A percentile compares a stretch with the other conserved stretches of the same genome.
These are phyloP conservation scores for Leptomonas seymouri DNA, from an alignment of 208 protist species.

Conservation along the genomic window DNA sequence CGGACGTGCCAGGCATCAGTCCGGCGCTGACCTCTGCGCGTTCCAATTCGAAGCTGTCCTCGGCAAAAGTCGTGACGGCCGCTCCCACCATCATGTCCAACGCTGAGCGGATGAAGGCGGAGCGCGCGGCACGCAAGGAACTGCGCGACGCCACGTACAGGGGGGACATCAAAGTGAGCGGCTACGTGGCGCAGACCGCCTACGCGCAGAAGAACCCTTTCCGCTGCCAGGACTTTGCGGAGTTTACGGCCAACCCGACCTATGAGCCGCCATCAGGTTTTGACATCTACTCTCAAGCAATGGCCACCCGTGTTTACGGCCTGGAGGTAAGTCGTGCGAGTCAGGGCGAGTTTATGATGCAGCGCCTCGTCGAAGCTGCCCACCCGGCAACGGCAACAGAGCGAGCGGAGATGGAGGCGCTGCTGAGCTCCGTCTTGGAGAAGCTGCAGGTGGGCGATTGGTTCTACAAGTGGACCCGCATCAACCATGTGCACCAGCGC, in stretches of 20 bases:
- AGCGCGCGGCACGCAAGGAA: constrained; percentile 15
- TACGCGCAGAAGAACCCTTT: constrained; percentile 80
- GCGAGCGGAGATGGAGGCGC: constrained; percentile 20
- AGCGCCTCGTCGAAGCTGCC: constrained; percentile 37
- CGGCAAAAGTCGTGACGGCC: constrained; percentile 6
- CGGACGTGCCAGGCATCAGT: constrained; percentile 9
- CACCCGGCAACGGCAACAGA: constrained; percentile 32
- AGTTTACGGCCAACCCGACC: constrained; percentile 58
- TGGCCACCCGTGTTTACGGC: constrained; percentile 32
- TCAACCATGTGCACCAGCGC: constrained; percentile 59
- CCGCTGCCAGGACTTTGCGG: constrained; percentile 66
- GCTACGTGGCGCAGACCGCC: constrained; percentile 61
- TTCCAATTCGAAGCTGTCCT: neutral
- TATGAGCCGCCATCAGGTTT: constrained; percentile 44
- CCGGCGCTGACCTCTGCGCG: neutral
- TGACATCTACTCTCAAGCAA: constrained; percentile 31
- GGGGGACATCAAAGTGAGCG: constrained; percentile 19
- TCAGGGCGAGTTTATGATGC: constrained; percentile 51
- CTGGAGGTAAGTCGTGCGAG: constrained; percentile 33
- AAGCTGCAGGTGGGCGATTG: constrained; percentile 69
- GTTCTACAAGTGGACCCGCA: constrained; percentile 82
- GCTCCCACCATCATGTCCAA: constrained; percentile 15
- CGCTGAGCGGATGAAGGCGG: constrained; percentile 3
- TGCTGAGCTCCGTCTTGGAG: constrained; percentile 39
- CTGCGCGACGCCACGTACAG: constrained; percentile 5